Evolutionary conservation across 1,139 yeast genomes (phyloP).

Genomic region (Taiozyma sp.): DNA sequence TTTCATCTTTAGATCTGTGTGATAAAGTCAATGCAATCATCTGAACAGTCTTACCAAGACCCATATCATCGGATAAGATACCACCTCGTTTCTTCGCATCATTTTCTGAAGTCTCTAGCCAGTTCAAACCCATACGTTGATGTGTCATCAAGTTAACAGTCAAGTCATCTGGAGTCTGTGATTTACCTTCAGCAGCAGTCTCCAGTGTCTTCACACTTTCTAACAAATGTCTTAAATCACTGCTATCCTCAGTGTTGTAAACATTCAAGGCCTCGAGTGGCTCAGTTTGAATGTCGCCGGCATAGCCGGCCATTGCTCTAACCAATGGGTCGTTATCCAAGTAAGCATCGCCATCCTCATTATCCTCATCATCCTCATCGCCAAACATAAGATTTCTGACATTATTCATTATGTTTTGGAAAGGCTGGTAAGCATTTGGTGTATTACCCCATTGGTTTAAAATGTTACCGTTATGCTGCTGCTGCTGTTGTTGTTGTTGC

Average conservation of each 20-base stretch:
- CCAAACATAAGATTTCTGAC: background rate
- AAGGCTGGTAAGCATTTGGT: background rate
- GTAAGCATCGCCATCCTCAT: background rate
- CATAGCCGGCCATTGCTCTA: background rate
- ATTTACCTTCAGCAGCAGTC: slow-evolving; percentile 42
- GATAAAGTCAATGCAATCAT: slow-evolving; percentile 64
- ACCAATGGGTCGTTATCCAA: background rate
- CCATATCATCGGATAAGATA: slow-evolving; percentile 91
- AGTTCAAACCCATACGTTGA: slow-evolving; percentile 78
- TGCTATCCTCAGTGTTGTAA: slow-evolving; percentile 17
- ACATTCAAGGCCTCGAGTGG: slow-evolving; percentile 7
- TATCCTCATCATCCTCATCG: background rate
- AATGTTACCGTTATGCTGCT: background rate
- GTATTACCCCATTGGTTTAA: background rate
- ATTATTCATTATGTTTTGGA: background rate
- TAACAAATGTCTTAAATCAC: slow-evolving; percentile 45
- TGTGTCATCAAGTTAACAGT: slow-evolving; percentile 68
- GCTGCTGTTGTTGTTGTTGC: too few species aligned
- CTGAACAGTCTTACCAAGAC: slow-evolving; percentile 88
- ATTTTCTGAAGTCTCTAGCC: slow-evolving; percentile 70
- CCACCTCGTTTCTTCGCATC: slow-evolving; percentile 56
- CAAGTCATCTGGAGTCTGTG: slow-evolving; percentile 65
- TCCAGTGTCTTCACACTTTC: slow-evolving; percentile 66
- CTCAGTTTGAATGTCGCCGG: background rate
- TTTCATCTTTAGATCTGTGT: slow-evolving; percentile 33